Percentiles rank a stretch among this genome's conserved stretches.
Conservation (phyloP, 2,329 filamentous ascomycete genomes). For the Colletotrichum sojae region DNA sequence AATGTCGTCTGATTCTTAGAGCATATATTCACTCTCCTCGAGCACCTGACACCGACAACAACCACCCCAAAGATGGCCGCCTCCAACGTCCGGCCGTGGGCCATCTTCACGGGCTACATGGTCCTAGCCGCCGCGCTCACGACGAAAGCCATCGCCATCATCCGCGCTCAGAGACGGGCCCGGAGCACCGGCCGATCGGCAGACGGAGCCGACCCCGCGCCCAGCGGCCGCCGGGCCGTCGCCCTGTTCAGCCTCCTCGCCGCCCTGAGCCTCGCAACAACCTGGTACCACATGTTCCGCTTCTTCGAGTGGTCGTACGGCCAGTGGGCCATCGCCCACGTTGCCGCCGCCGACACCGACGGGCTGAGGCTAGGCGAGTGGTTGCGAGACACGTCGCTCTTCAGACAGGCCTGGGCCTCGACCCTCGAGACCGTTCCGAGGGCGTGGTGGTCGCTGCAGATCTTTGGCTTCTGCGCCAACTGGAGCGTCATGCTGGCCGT, state of each 20-base stretch:
- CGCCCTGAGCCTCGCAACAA: conserved; percentile 45
- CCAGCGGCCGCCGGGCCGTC: conserved; percentile 16
- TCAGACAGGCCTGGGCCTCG: conserved; percentile 47
- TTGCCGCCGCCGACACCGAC: conserved; percentile 7
- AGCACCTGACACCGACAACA: background rate
- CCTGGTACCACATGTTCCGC: conserved; percentile 47
- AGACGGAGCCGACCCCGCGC: background rate
- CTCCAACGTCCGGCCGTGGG: conserved; percentile 42
- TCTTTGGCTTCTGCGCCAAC: conserved; percentile 46
- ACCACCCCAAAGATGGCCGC: background rate
- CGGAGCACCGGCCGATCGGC: background rate
- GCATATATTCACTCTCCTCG: too few relatives aligned
- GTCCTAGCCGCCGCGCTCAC: conserved; percentile 41
- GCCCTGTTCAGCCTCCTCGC: conserved; percentile 44
- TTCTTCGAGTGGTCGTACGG: conserved; percentile 46
- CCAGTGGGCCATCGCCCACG: conserved; percentile 30
- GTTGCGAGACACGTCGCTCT: conserved; percentile 47
- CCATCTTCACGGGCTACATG: conserved; percentile 45
- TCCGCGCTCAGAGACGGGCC: conserved; percentile 18
- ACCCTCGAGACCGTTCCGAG: conserved; percentile 43
- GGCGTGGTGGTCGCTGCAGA: conserved; percentile 48
- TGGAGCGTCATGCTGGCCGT: conserved; percentile 47
- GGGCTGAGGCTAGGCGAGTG: conserved; percentile 44
- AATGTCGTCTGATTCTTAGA: too few relatives aligned
- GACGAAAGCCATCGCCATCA: conserved; percentile 38